Evolutionary conservation across 306 rosid genomes (phyloP).

Genomic region (Vachellia collinsii): DNA sequence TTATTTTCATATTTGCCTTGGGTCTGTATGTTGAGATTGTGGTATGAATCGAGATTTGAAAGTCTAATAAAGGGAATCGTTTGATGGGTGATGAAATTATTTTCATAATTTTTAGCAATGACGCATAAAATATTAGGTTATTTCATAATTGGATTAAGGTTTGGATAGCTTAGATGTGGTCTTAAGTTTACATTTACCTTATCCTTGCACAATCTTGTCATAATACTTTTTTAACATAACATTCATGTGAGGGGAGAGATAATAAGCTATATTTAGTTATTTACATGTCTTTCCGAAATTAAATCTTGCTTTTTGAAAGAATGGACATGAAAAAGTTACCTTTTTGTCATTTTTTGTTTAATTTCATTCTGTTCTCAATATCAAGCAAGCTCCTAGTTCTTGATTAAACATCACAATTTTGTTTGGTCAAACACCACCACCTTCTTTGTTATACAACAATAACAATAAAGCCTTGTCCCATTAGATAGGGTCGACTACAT

Average conservation of each 20-base stretch:
- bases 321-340: background rate
- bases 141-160: background rate
- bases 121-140: constrained; percentile 3
- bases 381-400: background rate
- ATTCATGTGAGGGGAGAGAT: background rate
- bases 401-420: background rate
- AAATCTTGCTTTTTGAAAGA: background rate
- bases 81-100: constrained; percentile 16
- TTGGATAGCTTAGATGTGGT: background rate
- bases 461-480: too few relatives aligned
- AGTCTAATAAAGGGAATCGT: constrained; percentile 11
- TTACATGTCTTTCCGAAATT: background rate
- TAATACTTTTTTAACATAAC: background rate
- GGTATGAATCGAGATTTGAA: background rate
- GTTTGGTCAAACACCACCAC: too few relatives aligned
- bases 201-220: background rate
- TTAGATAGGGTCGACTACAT: too few relatives aligned
- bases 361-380: background rate
- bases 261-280: background rate
- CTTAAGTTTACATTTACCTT: background rate
- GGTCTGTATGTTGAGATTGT: constrained; percentile 9
- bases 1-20: background rate
- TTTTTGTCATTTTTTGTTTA: background rate
- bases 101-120: background rate
- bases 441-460: too few relatives aligned